Percentiles rank a stretch among this genome's conserved stretches.
phyloP scores from a whole-genome alignment of 2,329 filamentous ascomycete species.

The Fusarium subtropicale region DNA sequence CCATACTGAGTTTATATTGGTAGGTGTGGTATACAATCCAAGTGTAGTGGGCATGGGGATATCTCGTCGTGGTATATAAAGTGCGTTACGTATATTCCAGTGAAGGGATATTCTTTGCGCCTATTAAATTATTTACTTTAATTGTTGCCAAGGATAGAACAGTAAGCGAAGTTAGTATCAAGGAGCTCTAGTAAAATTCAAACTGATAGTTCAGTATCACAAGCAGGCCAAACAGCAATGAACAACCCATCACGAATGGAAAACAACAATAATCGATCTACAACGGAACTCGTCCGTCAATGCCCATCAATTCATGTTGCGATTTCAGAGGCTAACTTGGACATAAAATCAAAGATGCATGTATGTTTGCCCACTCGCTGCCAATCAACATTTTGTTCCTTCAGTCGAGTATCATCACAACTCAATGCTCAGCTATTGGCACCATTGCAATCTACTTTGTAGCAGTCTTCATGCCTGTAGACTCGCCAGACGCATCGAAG shows the following conservation, averaged over 20 bases:
- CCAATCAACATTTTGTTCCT: neutral
- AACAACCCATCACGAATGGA: neutral
- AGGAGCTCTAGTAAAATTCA: neutral
- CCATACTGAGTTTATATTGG: neutral
- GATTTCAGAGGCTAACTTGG: neutral
- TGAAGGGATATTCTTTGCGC: neutral
- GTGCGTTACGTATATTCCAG: neutral
- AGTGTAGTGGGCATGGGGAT: neutral
- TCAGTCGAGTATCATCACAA: no score
- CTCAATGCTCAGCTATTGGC: neutral
- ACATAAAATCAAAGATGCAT: neutral
- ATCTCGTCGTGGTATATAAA: neutral
- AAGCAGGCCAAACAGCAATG: neutral
- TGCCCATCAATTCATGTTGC: neutral
- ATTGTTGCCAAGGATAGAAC: neutral
- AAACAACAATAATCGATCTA: neutral
- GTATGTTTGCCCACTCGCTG: neutral
- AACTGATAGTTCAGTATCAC: neutral
- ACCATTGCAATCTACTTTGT: slow-evolving; percentile 26
- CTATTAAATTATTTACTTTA: neutral
- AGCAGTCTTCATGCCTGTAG: slow-evolving; percentile 8
- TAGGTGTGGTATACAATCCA: neutral
- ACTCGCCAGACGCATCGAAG: slow-evolving; percentile 25
- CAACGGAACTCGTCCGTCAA: neutral
- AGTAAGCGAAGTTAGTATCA: neutral